Conservation (phyloP, 768 basidiomycete species). For the Daedaleopsis sinensis region DNA sequence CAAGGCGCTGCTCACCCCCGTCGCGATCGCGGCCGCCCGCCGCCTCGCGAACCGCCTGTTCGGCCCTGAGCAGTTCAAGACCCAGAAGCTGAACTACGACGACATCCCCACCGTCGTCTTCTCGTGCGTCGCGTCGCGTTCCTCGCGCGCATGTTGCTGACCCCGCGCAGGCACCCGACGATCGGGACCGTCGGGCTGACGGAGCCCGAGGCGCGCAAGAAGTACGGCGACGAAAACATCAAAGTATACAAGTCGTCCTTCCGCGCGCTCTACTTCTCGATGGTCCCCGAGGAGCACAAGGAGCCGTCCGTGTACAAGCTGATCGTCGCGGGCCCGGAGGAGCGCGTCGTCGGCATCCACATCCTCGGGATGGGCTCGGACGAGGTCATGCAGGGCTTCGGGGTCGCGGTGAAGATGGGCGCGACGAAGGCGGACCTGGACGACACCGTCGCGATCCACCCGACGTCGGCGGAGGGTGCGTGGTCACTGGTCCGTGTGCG, state of each 20-base stretch:
- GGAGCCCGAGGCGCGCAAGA: slow-evolving; percentile 85
- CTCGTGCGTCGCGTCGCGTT: slow-evolving; percentile 61
- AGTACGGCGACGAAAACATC: slow-evolving; percentile 83
- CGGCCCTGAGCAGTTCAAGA: slow-evolving; percentile 82
- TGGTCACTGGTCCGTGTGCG: slow-evolving; percentile 6
- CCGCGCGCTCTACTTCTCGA: slow-evolving; percentile 89
- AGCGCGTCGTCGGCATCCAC: slow-evolving; percentile 96
- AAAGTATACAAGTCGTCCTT: slow-evolving; percentile 90
- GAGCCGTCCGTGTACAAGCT: slow-evolving; percentile 96
- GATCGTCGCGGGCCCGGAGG: slow-evolving; percentile 82
- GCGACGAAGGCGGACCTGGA: slow-evolving; percentile 84
- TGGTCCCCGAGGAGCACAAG: slow-evolving; percentile 88
- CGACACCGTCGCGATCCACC: slow-evolving; percentile 90
- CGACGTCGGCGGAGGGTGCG: slow-evolving; percentile 81
- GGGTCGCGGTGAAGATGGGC: slow-evolving; percentile 96
- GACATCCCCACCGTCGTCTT: slow-evolving; percentile 97
- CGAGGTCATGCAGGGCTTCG: slow-evolving; percentile 95
- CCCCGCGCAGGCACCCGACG: slow-evolving; percentile 92
- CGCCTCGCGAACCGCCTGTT: slow-evolving; percentile 88
- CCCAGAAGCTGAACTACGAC: slow-evolving; percentile 85
- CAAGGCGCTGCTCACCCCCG: slow-evolving; percentile 91
- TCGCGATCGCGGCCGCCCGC: slow-evolving; percentile 95
- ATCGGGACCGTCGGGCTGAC: slow-evolving; percentile 96
- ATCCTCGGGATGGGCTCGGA: slow-evolving; percentile 91
- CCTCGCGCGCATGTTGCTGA: neutral